These are phyloP conservation scores for Pseudophaeomoniella oleicola DNA, from an alignment of 2,329 filamentous ascomycete species.

Conservation along the genomic window DNA sequence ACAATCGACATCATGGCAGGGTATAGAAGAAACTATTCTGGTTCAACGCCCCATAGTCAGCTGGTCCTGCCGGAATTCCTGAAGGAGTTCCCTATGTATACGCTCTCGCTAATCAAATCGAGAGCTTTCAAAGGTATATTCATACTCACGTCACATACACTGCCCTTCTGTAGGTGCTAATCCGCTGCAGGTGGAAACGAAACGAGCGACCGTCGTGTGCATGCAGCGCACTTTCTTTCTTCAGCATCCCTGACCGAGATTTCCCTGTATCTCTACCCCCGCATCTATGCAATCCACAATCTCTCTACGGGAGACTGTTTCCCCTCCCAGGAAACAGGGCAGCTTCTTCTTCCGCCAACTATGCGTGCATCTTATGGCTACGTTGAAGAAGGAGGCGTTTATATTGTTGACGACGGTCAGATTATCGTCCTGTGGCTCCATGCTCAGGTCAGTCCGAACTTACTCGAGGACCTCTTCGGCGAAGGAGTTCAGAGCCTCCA, in stretches of 20 bases:
- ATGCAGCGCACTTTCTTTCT: slow-evolving; percentile 82
- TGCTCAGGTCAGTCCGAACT: slow-evolving; percentile 77
- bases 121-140: slow-evolving; percentile 65
- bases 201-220: slow-evolving; percentile 74
- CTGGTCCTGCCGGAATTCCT: slow-evolving; percentile 89
- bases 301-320: slow-evolving; percentile 80
- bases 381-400: slow-evolving; percentile 84
- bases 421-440: slow-evolving; percentile 87
- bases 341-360: slow-evolving; percentile 67
- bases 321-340: slow-evolving; percentile 69
- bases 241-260: slow-evolving; percentile 77
- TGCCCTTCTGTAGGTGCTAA: too few species aligned
- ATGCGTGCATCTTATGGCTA: slow-evolving; percentile 74
- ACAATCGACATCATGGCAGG: slow-evolving; percentile 82
- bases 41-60: slow-evolving; percentile 75
- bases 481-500: slow-evolving; percentile 56
- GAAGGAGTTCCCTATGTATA: slow-evolving; percentile 95
- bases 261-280: slow-evolving; percentile 84
- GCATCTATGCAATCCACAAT: slow-evolving; percentile 84
- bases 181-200: slow-evolving; percentile 55
- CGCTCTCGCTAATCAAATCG: slow-evolving; percentile 76
- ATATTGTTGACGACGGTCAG: slow-evolving; percentile 91
- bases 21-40: slow-evolving; percentile 86
- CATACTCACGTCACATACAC: too few species aligned
- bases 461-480: slow-evolving; percentile 82